Evolutionary conservation across 768 basidiomycete species (phyloP).

Genomic region (Rubroboletus pulcherrimus): DNA sequence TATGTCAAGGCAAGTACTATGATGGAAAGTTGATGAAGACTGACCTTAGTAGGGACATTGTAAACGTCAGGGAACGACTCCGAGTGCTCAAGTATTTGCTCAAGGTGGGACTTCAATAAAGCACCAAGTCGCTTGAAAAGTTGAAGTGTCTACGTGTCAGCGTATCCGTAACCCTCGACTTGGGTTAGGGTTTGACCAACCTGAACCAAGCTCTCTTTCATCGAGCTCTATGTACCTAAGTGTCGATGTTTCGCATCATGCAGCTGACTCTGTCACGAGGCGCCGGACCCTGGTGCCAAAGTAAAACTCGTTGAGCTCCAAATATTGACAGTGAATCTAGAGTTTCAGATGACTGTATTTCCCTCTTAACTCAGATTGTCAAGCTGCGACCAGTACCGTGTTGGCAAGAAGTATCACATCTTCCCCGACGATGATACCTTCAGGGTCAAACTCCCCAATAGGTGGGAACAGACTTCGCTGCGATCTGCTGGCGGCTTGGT

Average conservation of each 20-base stretch:
- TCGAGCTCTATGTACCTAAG: not conserved
- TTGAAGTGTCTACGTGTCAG: constrained; percentile 21
- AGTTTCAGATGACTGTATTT: not conserved
- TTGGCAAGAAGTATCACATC: not conserved
- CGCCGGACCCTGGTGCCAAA: not conserved
- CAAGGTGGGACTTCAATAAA: not conserved
- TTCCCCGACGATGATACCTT: not conserved
- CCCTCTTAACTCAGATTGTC: not conserved
- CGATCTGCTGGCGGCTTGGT: not conserved
- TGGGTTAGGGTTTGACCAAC: constrained; percentile 14
- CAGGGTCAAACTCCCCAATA: not conserved
- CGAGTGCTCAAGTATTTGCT: not conserved
- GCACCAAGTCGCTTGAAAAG: not conserved
- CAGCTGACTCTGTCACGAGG: not conserved
- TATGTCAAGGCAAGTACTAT: not conserved
- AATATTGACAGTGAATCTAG: not conserved
- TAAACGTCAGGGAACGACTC: not conserved
- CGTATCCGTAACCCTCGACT: constrained; percentile 13
- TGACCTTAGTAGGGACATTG: constrained; percentile 29
- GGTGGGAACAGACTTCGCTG: not conserved
- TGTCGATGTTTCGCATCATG: too few species aligned
- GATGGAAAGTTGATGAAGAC: not conserved
- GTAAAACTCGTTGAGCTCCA: not conserved
- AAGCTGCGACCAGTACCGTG: not conserved
- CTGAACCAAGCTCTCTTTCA: too few species aligned